These are phyloP conservation scores for Alternaria ethzedia DNA, from an alignment of 2,329 filamentous ascomycete species.

Conservation along the genomic window DNA sequence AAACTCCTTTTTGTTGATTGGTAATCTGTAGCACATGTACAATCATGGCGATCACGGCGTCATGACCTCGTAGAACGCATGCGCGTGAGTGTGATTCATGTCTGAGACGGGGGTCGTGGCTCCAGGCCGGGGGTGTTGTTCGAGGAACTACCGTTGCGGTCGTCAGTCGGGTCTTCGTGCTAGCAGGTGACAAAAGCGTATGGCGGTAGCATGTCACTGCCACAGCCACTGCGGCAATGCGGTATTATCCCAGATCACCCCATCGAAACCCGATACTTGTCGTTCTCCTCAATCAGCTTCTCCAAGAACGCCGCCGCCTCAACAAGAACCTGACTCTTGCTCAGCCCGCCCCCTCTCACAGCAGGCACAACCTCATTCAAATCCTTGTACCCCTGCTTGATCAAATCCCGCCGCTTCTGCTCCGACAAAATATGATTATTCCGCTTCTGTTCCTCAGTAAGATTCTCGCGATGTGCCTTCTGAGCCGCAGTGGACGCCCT, in stretches of 20 bases:
- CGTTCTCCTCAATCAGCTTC: constrained; percentile 71
- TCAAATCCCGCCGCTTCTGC: constrained; percentile 82
- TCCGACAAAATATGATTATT: constrained; percentile 88
- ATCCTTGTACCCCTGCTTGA: constrained; percentile 82
- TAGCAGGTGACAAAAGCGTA: background rate
- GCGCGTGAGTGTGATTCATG: background rate
- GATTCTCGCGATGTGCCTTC: constrained; percentile 58
- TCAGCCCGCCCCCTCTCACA: constrained; percentile 75
- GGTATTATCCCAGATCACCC: background rate
- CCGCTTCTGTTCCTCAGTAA: constrained; percentile 80
- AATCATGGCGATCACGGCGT: background rate
- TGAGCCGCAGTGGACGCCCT: constrained; percentile 30
- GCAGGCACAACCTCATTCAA: constrained; percentile 78
- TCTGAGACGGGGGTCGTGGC: background rate
- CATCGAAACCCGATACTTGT: constrained; percentile 13
- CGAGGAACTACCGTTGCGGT: background rate
- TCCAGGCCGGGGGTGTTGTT: background rate
- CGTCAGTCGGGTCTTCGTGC: background rate
- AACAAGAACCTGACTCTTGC: constrained; percentile 79
- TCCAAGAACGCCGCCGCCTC: constrained; percentile 82
- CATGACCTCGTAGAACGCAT: background rate
- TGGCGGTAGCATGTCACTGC: background rate
- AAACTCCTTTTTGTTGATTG: background rate
- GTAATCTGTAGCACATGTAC: background rate
- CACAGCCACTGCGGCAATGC: background rate